Evolutionary conservation across 805 yeast species (phyloP), one percentile per base, ranked within the genome.

Genomic region (Dipodascus geniculatus): DNA sequence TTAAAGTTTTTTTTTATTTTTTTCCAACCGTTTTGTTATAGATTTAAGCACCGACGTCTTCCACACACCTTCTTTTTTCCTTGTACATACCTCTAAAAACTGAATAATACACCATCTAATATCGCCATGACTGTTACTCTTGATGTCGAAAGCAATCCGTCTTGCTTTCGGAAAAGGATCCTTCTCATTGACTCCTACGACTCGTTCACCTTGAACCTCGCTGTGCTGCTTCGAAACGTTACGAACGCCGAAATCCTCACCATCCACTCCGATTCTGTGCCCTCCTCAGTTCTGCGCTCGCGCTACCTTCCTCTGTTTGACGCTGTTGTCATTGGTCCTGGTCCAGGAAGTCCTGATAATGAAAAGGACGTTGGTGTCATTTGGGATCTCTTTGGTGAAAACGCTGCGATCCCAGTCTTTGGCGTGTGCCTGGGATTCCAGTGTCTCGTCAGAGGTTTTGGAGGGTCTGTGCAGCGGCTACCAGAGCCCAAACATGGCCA

Each of bases 401-500:
- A 60, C 1, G 55, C 62, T 0, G 20, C 4, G 14, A 62, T 81
- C 1, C 98, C 98, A 0, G 76, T 89, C 0, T 68, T 93, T 50
- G 99, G 99, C 0, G 85, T 95, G 2, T 93, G 99, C 63, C 71
- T 93, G 22, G 99, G 99, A 0, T 87, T 89, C 65, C 99, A 93
- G 66, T 77, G 87, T 24, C 68, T 95, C 62, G 85, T 93, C 59
- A 69, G 74, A 20, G 76, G 75, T 8, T 74, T 74, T 60, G 95
- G 90, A 2, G 78, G 79, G 53, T 53, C 63, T 1, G 78, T 91
- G 2, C 63, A 65, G 19, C 74, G 78, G 50, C 71, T 89, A 51
- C 65, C 69, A 0, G 68, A 76, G 1, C 83, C 90, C 8, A 80
- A 81, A 57, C 99, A 93, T 63, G 99, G 99, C 2, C 96, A 89